phyloP scores from a whole-genome alignment of 352 stramenopile species.

The Achlya hypogyna region DNA sequence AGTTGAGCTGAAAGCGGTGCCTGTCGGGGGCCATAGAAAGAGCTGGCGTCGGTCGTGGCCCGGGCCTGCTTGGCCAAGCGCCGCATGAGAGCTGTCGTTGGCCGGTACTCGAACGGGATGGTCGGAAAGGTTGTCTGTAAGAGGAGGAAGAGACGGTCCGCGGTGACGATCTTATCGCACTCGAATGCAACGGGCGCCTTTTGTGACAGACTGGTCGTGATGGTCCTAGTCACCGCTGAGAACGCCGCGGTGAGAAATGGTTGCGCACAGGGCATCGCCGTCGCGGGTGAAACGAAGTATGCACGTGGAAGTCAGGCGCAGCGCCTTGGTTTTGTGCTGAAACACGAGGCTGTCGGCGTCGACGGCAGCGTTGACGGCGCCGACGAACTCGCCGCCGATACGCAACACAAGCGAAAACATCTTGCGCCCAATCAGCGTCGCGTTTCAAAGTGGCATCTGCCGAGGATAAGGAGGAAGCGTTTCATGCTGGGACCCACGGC shows the following conservation, averaged over 20 bases:
- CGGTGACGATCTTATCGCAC: not conserved
- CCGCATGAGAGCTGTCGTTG: not conserved
- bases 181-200: not conserved
- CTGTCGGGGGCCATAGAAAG: not conserved
- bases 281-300: not conserved
- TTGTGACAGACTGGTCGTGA: not conserved
- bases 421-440: not conserved
- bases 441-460: not conserved
- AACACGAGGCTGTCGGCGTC: not conserved
- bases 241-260: not conserved
- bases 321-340: not conserved
- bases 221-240: not conserved
- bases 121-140: conserved; percentile 2
- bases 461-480: not conserved
- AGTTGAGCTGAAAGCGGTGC: not conserved
- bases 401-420: not conserved
- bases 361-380: not conserved
- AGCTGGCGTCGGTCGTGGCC: not conserved
- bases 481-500: no score
- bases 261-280: not conserved
- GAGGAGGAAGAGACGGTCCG: not conserved
- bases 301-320: not conserved
- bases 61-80: not conserved
- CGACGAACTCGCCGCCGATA: conserved; percentile 8
- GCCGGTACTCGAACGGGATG: conserved; percentile 1